Evolutionary conservation across 345 rosid genomes (phyloP).

Genomic region (Camelina laxa): DNA sequence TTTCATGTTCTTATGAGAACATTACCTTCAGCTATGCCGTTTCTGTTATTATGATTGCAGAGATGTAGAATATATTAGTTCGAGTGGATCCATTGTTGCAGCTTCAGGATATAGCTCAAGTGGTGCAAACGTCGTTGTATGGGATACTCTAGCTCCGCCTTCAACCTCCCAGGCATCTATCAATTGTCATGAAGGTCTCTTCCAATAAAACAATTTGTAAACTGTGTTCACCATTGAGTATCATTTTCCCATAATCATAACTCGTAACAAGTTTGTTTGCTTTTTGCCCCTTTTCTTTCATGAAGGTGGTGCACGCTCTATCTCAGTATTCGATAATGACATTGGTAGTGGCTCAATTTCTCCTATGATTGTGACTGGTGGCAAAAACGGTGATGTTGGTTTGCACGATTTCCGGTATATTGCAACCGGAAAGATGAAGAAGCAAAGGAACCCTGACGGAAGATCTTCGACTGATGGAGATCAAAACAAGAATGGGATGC

Average conservation of each 20-base stretch:
- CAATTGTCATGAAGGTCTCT: constrained; percentile 84
- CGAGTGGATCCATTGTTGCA: constrained; percentile 89
- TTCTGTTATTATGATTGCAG: constrained; percentile 53
- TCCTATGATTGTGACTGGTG: constrained; percentile 91
- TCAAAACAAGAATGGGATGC: constrained; percentile 79
- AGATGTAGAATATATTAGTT: constrained; percentile 82
- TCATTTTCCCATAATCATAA: not conserved
- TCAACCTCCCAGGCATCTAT: constrained; percentile 83
- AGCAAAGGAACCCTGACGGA: constrained; percentile 56
- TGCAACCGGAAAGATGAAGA: constrained; percentile 82
- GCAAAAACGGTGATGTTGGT: constrained; percentile 88
- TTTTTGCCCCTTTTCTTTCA: constrained; percentile 14
- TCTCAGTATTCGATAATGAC: constrained; percentile 85
- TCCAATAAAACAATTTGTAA: not conserved
- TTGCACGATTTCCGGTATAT: constrained; percentile 92
- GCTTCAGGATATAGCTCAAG: constrained; percentile 84
- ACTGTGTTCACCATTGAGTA: constrained; percentile 13
- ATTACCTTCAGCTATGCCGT: not conserved
- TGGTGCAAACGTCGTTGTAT: constrained; percentile 81
- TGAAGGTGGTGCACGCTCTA: constrained; percentile 91
- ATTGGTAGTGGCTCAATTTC: constrained; percentile 90
- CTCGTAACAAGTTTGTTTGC: constrained; percentile 17
- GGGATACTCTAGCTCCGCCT: constrained; percentile 97
- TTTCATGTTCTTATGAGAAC: not conserved
- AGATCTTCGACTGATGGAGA: constrained; percentile 50